phyloP scores from a whole-genome alignment of 164 flowering plant species.

The Magnolia sinica region DNA sequence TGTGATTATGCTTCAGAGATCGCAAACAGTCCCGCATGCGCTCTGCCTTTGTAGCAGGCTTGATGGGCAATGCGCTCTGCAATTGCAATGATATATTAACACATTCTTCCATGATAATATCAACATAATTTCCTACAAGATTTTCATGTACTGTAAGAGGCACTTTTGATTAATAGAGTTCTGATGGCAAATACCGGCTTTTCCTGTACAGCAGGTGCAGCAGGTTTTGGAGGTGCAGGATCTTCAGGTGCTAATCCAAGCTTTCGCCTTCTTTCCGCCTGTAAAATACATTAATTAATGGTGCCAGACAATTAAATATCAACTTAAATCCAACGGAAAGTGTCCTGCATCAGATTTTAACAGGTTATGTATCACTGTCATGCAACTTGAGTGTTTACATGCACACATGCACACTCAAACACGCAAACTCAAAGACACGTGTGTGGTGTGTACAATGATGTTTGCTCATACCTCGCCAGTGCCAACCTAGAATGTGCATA shows the following conservation, averaged over 20 bases:
- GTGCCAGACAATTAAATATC: not conserved
- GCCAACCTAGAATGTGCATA: too few species aligned
- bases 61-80: constrained; percentile 75
- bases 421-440: not conserved
- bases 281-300: constrained; percentile 13
- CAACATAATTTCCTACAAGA: not conserved
- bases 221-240: constrained; percentile 59
- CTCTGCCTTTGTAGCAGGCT: constrained; percentile 89
- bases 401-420: not conserved
- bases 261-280: constrained; percentile 95
- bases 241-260: constrained; percentile 95
- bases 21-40: constrained; percentile 91
- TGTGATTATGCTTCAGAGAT: constrained; percentile 77
- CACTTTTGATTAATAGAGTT: not conserved
- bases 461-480: too few species aligned
- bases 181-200: constrained; percentile 51
- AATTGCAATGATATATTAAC: constrained; percentile 10
- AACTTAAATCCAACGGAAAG: not conserved
- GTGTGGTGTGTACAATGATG: too few species aligned
- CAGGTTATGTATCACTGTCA: too few species aligned
- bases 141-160: not conserved
- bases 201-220: constrained; percentile 73
- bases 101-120: not conserved
- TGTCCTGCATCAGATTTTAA: not conserved
- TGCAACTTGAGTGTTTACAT: not conserved